Conservation (phyloP, 2,329 filamentous ascomycete genomes). For the Periconia sp. region DNA sequence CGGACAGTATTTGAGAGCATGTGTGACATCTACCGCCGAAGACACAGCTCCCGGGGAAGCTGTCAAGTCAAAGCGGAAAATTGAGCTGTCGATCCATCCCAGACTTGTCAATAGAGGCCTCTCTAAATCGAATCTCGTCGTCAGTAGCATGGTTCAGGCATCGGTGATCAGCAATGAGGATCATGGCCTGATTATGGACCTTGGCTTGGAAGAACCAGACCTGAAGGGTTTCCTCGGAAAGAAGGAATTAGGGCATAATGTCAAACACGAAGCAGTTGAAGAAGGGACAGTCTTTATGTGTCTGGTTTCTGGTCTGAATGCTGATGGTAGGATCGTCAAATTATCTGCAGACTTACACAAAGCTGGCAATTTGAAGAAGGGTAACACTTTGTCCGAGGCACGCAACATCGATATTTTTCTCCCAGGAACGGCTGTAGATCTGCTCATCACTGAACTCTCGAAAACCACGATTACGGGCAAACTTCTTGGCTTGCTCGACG, state of each 20-base stretch:
- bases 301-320: slow-evolving; percentile 74
- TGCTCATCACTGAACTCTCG: slow-evolving; percentile 79
- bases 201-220: slow-evolving; percentile 73
- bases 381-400: slow-evolving; percentile 72
- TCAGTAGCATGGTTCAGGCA: slow-evolving; percentile 82
- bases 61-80: slow-evolving; percentile 75
- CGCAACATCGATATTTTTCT: slow-evolving; percentile 89
- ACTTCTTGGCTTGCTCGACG: slow-evolving; percentile 88
- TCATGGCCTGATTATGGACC: slow-evolving; percentile 91
- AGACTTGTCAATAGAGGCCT: slow-evolving; percentile 78
- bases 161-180: slow-evolving; percentile 93
- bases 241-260: slow-evolving; percentile 74
- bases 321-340: slow-evolving; percentile 84
- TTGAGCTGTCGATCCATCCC: slow-evolving; percentile 86
- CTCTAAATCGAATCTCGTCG: slow-evolving; percentile 72
- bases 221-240: slow-evolving; percentile 84
- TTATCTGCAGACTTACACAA: slow-evolving; percentile 77
- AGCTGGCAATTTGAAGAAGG: slow-evolving; percentile 69
- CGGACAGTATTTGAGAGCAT: slow-evolving; percentile 87
- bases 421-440: slow-evolving; percentile 87
- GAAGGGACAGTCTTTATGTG: slow-evolving; percentile 87
- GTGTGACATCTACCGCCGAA: slow-evolving; percentile 78
- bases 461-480: slow-evolving; percentile 82
- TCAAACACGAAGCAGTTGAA: slow-evolving; percentile 72
- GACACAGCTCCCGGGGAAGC: slow-evolving; percentile 57